Evolutionary conservation across 129 eudicot species (phyloP), one percentile per base, ranked within the genome.

Genomic region (Lactuca sativa): DNA sequence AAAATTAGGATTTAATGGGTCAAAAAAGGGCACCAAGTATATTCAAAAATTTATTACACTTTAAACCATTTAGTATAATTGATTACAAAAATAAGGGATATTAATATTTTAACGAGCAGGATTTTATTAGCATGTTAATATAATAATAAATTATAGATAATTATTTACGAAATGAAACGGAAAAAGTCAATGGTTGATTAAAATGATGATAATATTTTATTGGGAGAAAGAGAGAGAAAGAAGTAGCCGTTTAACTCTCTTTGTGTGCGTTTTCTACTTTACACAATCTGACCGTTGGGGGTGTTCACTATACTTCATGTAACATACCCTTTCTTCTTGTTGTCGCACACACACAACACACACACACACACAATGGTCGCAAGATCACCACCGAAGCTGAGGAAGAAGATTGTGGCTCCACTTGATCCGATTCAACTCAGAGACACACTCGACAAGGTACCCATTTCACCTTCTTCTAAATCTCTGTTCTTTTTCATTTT

Each of bases 381-480:
- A 64, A 86, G 92, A 89, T 89, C 80, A 82, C 97, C 98, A 84
- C 90, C 86, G 47, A 93, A 89, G 77, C 81, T 55, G 15, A 89
- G 34, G 74, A 83, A 70, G 72, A 85, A 69, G 71, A 57, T 80
- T 86, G 92, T 74, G 89, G 92, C 82, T 66, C 91, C 88, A n/a
- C 82, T 90, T 59, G 86, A 83, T 72, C 97, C 99, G 52, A 85
- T 76, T 77, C 93, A 82, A 16, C 82, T 95, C 41, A 67, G 91
- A 77, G 96, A 95, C 78, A 95, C 97, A 9, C 73, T 90, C 14
- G 73, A 87, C 66, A 95, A 95, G 97, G 99, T 89, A 61, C 15
- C 11, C 30, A 13, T n/a, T 36, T 51, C 30, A 53, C 12, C 18
- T 16, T n/a, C 21, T 7, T 2, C 31, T 3, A 11, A 60, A 14